phyloP scores from a whole-genome alignment of 768 basidiomycete genomes.

The Agrocybe pediades region DNA sequence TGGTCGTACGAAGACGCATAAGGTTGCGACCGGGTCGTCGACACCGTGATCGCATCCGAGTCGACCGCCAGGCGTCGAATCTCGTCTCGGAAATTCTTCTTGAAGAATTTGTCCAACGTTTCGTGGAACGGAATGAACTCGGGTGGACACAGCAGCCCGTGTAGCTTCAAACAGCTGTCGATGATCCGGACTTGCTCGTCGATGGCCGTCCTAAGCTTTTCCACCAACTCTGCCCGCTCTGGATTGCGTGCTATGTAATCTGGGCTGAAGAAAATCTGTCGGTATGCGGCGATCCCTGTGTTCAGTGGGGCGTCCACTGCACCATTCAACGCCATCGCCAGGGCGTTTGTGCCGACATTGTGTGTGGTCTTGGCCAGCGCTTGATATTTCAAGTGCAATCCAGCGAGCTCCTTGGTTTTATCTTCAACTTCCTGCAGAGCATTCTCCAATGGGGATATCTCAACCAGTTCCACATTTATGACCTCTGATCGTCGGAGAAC shows the following conservation, averaged over 20 bases:
- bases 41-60: conserved; percentile 47
- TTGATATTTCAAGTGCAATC: conserved; percentile 69
- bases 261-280: conserved; percentile 72
- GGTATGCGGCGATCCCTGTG: conserved; percentile 77
- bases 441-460: conserved; percentile 84
- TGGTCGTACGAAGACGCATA: conserved; percentile 45
- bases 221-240: conserved; percentile 68
- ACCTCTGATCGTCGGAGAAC: conserved; percentile 90
- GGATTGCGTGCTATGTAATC: conserved; percentile 70
- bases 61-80: conserved; percentile 72
- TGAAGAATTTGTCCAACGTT: conserved; percentile 84
- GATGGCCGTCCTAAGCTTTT: conserved; percentile 71
- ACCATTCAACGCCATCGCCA: conserved; percentile 86
- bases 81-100: conserved; percentile 82
- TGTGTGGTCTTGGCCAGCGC: conserved; percentile 79
- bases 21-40: conserved; percentile 35
- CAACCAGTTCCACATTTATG: conserved; percentile 63
- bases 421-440: conserved; percentile 81
- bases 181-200: conserved; percentile 87
- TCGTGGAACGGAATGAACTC: conserved; percentile 95
- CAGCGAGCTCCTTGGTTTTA: conserved; percentile 77
- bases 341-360: conserved; percentile 71
- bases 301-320: conserved; percentile 83
- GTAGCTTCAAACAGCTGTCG: conserved; percentile 81
- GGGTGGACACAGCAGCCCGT: conserved; percentile 77